Percentiles rank a stretch among this genome's conserved stretches.
Conservation (phyloP, 768 basidiomycete genomes). For the Leucocoprinus leucothites region DNA sequence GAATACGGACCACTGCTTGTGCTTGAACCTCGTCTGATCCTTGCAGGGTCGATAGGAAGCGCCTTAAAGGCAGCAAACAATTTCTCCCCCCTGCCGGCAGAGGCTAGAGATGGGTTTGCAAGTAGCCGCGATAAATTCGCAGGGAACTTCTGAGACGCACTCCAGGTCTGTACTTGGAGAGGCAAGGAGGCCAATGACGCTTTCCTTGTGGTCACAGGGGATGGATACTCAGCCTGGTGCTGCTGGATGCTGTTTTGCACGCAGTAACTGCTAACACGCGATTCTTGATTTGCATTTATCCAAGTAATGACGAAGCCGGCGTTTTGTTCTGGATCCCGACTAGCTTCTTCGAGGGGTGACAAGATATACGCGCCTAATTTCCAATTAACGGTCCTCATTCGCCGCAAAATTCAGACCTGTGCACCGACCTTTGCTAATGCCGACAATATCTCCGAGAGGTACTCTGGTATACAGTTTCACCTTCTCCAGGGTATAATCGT, state of each 20-base stretch:
- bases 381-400: neutral
- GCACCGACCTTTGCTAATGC: conserved; percentile 70
- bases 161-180: conserved; percentile 8
- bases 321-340: conserved; percentile 85
- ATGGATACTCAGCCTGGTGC: conserved; percentile 12
- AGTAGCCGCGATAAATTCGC: conserved; percentile 32
- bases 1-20: conserved; percentile 41
- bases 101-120: conserved; percentile 23
- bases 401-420: neutral
- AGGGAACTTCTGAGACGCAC: neutral
- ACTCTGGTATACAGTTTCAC: conserved; percentile 88
- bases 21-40: conserved; percentile 44
- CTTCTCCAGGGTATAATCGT: conserved; percentile 91
- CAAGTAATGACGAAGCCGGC: conserved; percentile 86
- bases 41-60: conserved; percentile 66
- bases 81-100: conserved; percentile 26
- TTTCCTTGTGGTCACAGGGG: conserved; percentile 16
- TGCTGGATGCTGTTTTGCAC: conserved; percentile 65
- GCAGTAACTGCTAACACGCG: conserved; percentile 83
- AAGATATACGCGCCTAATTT: conserved; percentile 87
- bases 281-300: conserved; percentile 66
- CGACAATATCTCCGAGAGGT: conserved; percentile 75
- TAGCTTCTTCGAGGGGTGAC: conserved; percentile 89
- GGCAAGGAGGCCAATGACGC: conserved; percentile 17
- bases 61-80: conserved; percentile 78